phyloP scores from a whole-genome alignment of 164 flowering plant genomes.

The Annona cherimola region DNA sequence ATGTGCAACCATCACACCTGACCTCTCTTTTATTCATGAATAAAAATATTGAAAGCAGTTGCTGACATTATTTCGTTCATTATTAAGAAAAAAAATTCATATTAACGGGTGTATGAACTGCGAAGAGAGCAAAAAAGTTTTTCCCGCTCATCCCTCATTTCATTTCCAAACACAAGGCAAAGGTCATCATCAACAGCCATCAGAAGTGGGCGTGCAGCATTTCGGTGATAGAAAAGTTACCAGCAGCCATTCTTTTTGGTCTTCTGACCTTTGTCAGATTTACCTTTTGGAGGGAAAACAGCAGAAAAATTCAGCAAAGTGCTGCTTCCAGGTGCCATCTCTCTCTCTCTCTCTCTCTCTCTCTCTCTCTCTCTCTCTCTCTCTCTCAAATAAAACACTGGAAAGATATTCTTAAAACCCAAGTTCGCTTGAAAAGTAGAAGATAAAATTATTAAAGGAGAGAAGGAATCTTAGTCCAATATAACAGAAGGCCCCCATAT shows the following conservation, averaged over 20 bases:
- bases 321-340: neutral
- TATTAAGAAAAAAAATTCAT: no score
- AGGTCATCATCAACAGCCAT: conserved; percentile 2
- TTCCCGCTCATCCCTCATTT: no score
- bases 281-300: neutral
- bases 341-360: neutral
- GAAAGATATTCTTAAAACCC: neutral
- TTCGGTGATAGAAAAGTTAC: neutral
- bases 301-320: neutral
- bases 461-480: neutral
- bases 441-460: neutral
- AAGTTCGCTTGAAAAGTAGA: neutral
- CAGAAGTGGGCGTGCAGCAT: conserved; percentile 1
- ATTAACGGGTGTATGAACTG: no score
- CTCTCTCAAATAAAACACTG: neutral
- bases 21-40: neutral
- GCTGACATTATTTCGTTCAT: no score
- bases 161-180: neutral
- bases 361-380: neutral
- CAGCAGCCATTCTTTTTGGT: conserved; percentile 5
- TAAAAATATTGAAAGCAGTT: conserved; percentile 2
- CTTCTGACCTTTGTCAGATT: conserved; percentile 7
- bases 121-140: no score
- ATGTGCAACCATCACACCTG: neutral
- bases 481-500: no score